phyloP scores from a whole-genome alignment of 106 monocot genomes.

The Alisma plantagoaquatica region DNA sequence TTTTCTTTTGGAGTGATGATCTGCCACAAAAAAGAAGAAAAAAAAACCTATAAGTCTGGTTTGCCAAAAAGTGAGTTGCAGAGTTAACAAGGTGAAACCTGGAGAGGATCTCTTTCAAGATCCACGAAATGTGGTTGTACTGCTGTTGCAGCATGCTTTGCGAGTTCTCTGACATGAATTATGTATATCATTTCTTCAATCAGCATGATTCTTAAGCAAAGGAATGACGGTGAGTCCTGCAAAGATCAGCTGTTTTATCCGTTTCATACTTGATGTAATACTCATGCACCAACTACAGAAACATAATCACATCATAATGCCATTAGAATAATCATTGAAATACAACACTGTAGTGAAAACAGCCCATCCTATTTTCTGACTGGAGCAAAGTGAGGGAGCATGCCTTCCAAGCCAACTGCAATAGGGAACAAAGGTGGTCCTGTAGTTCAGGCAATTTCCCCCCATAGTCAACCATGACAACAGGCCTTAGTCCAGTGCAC shows the following conservation, averaged over 20 bases:
- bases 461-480: conserved; percentile 60
- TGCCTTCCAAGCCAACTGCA: conserved; percentile 39
- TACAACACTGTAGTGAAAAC: too few species aligned
- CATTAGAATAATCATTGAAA: too few species aligned
- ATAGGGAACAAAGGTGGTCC: conserved; percentile 32
- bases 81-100: conserved; percentile 22
- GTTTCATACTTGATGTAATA: too few species aligned
- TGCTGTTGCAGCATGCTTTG: conserved; percentile 29
- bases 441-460: conserved; percentile 65
- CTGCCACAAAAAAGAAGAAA: conserved; percentile 23
- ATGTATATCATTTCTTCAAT: conserved; percentile 89
- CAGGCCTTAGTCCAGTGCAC: conserved; percentile 48
- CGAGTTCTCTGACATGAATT: conserved; percentile 54
- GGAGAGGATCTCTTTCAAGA: conserved; percentile 59
- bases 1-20: conserved; percentile 37
- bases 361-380: too few species aligned
- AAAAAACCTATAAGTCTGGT: neutral
- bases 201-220: conserved; percentile 56
- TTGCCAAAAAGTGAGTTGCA: neutral
- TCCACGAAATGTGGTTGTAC: conserved; percentile 43
- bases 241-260: neutral
- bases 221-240: conserved; percentile 45
- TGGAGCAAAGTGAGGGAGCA: too few species aligned
- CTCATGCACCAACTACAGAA: too few species aligned
- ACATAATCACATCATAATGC: too few species aligned